Evolutionary conservation across 148 eudicot species (phyloP), one percentile per base, ranked within the genome.

Genomic region (Cornus controversa): DNA sequence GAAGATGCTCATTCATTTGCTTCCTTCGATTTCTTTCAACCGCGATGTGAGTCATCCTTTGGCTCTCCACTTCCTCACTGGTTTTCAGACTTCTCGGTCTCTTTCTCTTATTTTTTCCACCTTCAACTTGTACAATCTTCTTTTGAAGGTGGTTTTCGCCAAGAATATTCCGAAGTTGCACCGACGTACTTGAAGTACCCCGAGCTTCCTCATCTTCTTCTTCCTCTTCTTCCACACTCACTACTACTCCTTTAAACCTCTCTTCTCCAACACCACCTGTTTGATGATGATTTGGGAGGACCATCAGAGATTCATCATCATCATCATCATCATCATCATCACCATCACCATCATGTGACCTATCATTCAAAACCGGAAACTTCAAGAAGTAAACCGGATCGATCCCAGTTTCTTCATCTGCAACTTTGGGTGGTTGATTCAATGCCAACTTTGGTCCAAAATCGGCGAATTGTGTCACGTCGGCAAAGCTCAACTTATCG

Each of bases 1-100:
- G 84, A 69, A 95, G 94, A 84, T 95, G 99, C 75, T 95, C 99
- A 77, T 95, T 95, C 99, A 95, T 95, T 79, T 95, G 97, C 91
- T 95, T 95, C 84, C 99, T 90, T 53, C 99, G 73, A 34, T 95
- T 95, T 73, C 99, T 87, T 75, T 95, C 99, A 10, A 93, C 97
- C 5, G 96, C 97, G 29, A 95, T 95, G 58, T 95, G 97, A 82
- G 93, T 95, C 97, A 95, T 93, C 78, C 97, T 86, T 57, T 93
- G 99, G 92, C 96, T 91, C 79, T 95, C 97, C 2, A 93, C 97
- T 85, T 93, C 99, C 79, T 90, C 99, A 28, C 74, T 93, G 3
- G 96, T 95, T 87, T 95, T 95, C 60, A 84, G 57, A 34, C 81
- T 85, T 72, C 99, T 87, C 25, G 99, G 92, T 85, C 99, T 90